phyloP scores from a whole-genome alignment of 2,329 filamentous ascomycete genomes.

The Cyanodermella asteris region DNA sequence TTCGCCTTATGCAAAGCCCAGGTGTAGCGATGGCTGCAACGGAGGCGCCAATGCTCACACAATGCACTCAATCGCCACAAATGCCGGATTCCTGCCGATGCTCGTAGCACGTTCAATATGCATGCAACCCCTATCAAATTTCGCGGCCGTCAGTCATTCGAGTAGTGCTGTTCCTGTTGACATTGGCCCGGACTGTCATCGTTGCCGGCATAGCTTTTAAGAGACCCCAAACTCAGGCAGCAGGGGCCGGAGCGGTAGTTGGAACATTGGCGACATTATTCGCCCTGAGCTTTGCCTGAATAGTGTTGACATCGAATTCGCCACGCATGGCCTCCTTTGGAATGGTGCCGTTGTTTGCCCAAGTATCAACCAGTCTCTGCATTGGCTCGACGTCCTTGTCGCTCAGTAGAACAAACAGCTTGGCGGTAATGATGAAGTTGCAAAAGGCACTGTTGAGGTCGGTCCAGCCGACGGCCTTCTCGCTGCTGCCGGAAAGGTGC shows the following conservation, averaged over 20 bases:
- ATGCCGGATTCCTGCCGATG: not conserved
- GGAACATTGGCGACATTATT: too few species aligned
- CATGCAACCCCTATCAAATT: too few species aligned
- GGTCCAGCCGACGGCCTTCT: constrained; percentile 36
- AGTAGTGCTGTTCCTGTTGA: constrained; percentile 2
- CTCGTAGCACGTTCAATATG: not conserved
- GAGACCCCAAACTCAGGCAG: too few species aligned
- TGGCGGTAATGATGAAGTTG: constrained; percentile 62
- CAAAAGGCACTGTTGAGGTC: constrained; percentile 75
- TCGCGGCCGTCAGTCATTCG: too few species aligned
- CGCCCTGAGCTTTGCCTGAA: constrained; percentile 4
- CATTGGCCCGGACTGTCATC: too few species aligned
- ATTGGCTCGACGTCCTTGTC: constrained; percentile 87
- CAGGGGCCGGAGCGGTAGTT: too few species aligned
- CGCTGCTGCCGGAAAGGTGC: constrained; percentile 40
- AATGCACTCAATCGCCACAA: constrained; percentile 36
- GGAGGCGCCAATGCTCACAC: constrained; percentile 72
- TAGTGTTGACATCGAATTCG: constrained; percentile 6
- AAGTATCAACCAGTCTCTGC: constrained; percentile 82
- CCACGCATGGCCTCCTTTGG: constrained; percentile 40
- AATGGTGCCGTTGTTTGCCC: constrained; percentile 73
- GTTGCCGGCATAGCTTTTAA: too few species aligned
- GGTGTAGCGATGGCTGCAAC: constrained; percentile 99
- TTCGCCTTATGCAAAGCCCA: constrained; percentile 49
- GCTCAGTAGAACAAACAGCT: constrained; percentile 61